Conservation (phyloP, 2,329 filamentous ascomycete genomes). For the Colletotrichum simmondsii region DNA sequence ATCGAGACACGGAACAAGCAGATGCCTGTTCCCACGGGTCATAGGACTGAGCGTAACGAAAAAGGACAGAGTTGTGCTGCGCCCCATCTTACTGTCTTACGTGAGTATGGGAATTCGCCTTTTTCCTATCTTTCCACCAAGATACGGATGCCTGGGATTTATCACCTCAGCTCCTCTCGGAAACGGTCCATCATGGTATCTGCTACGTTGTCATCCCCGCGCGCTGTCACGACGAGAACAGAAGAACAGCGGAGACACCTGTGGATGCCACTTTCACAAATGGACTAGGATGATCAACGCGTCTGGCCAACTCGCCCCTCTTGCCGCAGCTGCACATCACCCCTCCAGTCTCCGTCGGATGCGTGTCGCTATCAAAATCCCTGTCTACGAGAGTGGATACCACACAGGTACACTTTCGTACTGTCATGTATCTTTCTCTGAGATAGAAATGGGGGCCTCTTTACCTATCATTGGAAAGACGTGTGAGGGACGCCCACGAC, state of each 20-base stretch:
- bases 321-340: constrained; percentile 33
- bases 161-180: not conserved
- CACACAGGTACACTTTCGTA: constrained; percentile 24
- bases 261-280: constrained; percentile 19
- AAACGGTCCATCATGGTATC: constrained; percentile 4
- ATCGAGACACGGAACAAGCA: constrained; percentile 16
- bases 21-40: constrained; percentile 19
- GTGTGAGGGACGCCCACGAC: not conserved
- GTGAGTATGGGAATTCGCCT: constrained; percentile 25
- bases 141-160: not conserved
- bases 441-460: not conserved
- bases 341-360: constrained; percentile 25
- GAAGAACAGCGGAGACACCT: constrained; percentile 14
- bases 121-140: constrained; percentile 15
- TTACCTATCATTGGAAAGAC: constrained; percentile 24
- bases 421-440: constrained; percentile 12
- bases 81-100: constrained; percentile 16
- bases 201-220: constrained; percentile 10
- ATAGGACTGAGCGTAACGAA: constrained; percentile 14
- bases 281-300: constrained; percentile 23
- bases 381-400: constrained; percentile 18
- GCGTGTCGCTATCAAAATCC: constrained; percentile 31
- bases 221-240: constrained; percentile 9
- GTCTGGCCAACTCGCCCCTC: constrained; percentile 24
- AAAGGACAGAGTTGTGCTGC: constrained; percentile 16